Base-by-base conservation (phyloP, 2,329 filamentous ascomycete genomes). In the Colletotrichum australisinense region DNA sequence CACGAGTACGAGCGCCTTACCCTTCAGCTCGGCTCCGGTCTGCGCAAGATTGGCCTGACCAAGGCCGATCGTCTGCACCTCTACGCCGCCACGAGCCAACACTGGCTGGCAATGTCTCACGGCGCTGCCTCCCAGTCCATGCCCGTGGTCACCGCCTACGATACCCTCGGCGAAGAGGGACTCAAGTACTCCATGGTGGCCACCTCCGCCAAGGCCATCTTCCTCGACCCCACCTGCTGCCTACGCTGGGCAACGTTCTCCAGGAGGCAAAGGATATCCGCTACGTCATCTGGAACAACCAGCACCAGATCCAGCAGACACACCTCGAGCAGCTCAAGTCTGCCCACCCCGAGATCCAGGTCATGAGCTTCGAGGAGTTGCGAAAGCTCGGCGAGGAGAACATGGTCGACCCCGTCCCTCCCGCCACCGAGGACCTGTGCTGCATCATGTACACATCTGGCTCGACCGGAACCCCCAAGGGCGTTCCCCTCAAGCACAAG, bases 61-160 rank as follows among this genome's bases (percentile, higher is more conserved):
- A 87, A 90, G 72, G 85, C 88, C 19, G 90, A 95, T 81, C 92
- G 89, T 78, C 84, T 97, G 72, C 94, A 97, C 84, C 89, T 97
- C 78, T 97, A 94, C 79, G 94, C 93, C 74, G 92, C 93, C 63
- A 97, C 94, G 19, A 89, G 87, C 78, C 81, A 84, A 57, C 83
- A 89, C 80, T 89, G 88, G 88, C 79, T 89, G 24, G 81, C 84
- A 75, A 83, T 84, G 77, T 86, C 87, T 24, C 88, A 89, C 79
- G 87, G 83, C 64, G 86, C 87, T 65, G 84, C 89, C 59, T 94
- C 94, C 22, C 94, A 97, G 84, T 94, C 93, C 53, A 90, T 97
- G 84, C 91, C 94, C 72, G 93, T 95, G 77, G 93, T 95, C 71
- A 96, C 93, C n/a, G 93, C 93, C 56, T 95, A 95, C 83, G 93